phyloP scores from a whole-genome alignment of 176 grass and related monocot genomes.

The Bonia amplexicaulis region DNA sequence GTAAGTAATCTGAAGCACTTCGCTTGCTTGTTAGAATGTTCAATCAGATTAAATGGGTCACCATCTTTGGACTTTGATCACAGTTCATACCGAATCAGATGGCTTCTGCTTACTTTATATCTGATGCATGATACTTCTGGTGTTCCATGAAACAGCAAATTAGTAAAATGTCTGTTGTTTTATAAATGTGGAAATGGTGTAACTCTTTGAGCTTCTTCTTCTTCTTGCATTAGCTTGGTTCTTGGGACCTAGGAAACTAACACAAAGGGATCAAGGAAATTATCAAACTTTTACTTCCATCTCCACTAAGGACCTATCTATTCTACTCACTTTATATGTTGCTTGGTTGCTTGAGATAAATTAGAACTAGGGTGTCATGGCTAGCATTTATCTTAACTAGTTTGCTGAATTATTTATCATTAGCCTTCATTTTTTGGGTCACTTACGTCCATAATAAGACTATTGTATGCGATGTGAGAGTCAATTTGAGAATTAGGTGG shows the following conservation, averaged over 20 bases:
- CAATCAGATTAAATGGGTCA: neutral
- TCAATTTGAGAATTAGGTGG: neutral
- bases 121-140: neutral
- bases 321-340: neutral
- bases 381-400: neutral
- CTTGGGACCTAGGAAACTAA: neutral
- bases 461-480: neutral
- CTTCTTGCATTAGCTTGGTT: neutral
- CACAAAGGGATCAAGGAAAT: neutral
- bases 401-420: neutral
- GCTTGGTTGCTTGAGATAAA: neutral
- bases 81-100: neutral
- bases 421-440: neutral
- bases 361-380: neutral
- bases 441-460: slow-evolving; percentile 1
- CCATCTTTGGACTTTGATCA: neutral
- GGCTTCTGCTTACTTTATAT: neutral
- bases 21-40: neutral
- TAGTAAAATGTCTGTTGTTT: neutral
- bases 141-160: neutral
- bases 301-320: neutral
- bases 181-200: neutral
- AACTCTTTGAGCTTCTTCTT: neutral
- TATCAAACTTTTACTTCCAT: neutral
- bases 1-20: slow-evolving; percentile 42